Evolutionary conservation across 495 filamentous ascomycete species (phyloP).

Genomic region (Apiosordaria backusii): DNA sequence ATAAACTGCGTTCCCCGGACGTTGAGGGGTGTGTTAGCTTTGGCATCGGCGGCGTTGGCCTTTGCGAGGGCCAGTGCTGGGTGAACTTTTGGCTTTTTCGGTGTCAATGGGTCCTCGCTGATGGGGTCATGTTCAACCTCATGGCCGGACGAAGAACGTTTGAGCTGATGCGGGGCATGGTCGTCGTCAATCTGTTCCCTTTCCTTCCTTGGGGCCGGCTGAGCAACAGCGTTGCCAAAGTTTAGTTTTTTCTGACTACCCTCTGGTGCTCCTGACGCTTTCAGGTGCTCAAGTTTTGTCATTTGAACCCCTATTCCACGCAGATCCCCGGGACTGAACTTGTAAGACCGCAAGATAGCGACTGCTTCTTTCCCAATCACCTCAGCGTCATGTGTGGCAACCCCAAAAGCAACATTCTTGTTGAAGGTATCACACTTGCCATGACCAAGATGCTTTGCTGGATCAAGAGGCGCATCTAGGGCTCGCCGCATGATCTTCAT

Average conservation of each 20-base stretch:
- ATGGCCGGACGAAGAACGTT: constrained; percentile 2
- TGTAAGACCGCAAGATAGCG: constrained; percentile 74
- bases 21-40: constrained; percentile 66
- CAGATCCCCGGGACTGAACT: constrained; percentile 83
- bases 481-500: constrained; percentile 91
- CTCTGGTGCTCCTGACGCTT: constrained; percentile 43
- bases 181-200: constrained; percentile 30
- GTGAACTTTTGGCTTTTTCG: constrained; percentile 58
- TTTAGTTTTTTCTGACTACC: constrained; percentile 39
- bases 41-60: constrained; percentile 54
- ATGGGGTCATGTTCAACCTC: constrained; percentile 45
- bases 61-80: constrained; percentile 53
- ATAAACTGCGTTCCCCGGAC: constrained; percentile 83
- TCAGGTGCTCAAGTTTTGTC: constrained; percentile 83
- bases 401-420: constrained; percentile 76
- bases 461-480: constrained; percentile 81
- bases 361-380: constrained; percentile 75
- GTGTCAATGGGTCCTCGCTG: constrained; percentile 53
- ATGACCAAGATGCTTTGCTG: constrained; percentile 91
- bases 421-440: constrained; percentile 92
- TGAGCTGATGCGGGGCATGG: constrained; percentile 15
- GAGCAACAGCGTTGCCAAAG: constrained; percentile 18
- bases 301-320: constrained; percentile 87
- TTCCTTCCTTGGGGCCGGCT: constrained; percentile 30
- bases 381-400: constrained; percentile 71